phyloP scores from a whole-genome alignment of 2,329 filamentous ascomycete genomes.

The Neonectria neomacrospora region DNA sequence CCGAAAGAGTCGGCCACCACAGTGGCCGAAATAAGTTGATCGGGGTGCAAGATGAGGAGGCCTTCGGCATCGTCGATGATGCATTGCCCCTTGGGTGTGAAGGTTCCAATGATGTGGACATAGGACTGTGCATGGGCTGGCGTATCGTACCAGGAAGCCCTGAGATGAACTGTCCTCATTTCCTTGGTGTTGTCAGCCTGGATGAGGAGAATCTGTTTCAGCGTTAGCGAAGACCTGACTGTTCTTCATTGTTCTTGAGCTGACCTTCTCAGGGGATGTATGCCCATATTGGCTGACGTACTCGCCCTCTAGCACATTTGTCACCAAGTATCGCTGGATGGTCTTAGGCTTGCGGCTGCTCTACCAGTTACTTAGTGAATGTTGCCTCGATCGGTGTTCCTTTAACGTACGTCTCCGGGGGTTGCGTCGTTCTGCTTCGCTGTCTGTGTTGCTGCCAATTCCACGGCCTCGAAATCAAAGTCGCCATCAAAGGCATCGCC shows the following conservation, averaged over 20 bases:
- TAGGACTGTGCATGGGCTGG: constrained; percentile 78
- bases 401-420: constrained; percentile 53
- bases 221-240: constrained; percentile 28
- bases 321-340: constrained; percentile 89
- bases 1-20: constrained; percentile 96
- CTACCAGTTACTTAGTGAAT: constrained; percentile 75
- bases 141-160: constrained; percentile 89
- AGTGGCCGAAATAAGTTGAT: constrained; percentile 94
- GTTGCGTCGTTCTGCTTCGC: constrained; percentile 46
- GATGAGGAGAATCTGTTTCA: constrained; percentile 77
- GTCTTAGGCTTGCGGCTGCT: constrained; percentile 73
- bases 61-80: constrained; percentile 84
- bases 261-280: constrained; percentile 76
- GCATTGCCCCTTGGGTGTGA: constrained; percentile 76
- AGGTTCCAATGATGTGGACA: constrained; percentile 87
- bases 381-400: constrained; percentile 38
- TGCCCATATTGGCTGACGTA: constrained; percentile 73
- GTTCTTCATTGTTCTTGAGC: constrained; percentile 19
- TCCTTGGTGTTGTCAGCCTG: constrained; percentile 78
- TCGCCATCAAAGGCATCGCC: constrained; percentile 71
- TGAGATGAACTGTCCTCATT: constrained; percentile 76
- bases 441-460: constrained; percentile 78
- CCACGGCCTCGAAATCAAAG: constrained; percentile 81
- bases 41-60: constrained; percentile 91
- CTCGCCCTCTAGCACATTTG: constrained; percentile 74